Evolutionary conservation across 2,329 filamentous ascomycete genomes (phyloP), one percentile per base, ranked within the genome.

Genomic region (Arthroderma sp.): DNA sequence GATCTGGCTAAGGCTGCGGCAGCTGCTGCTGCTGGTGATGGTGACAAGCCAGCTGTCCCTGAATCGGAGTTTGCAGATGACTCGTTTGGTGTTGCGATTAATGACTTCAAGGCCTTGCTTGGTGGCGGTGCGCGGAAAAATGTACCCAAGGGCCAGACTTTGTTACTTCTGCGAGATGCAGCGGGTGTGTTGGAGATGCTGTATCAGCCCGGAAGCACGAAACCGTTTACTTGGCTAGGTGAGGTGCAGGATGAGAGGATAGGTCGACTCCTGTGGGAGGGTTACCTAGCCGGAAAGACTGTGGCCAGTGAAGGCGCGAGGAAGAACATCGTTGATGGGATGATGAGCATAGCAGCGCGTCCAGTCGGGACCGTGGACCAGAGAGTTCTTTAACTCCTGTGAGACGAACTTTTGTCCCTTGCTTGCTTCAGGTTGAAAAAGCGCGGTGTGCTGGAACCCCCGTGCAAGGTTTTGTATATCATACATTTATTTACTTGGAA

Each of bases 351-450:
- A 64, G 86, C 91, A 1, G 84, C 87, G 63, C 69, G 89, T 51
- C 91, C 91, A 0, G 77, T 94, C 10, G 89, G 88, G 1, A 94
- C 85, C 0, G 81, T 94, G 1, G 84, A 85, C 41, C 76, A 85
- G 32, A 85, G 85, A 67, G 83, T 94, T 40, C 36, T 36, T 8
- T 51, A 39, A 45, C 29, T 31, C 7, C 39, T 27, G 2, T 9
- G 22, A 8, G 3, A 39, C 32, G 9, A 9, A 3, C 2, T 36
- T 11, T 36, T n/a, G n/a, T n/a, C n/a, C n/a, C 11, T 29, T 32
- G 1, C 8, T 31, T 22, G 3, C 15, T 22, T 22, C 15, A 22
- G 1, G 15, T 22, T 22, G 15, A 22, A 22, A 22, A 22, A 22
- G 15, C 15, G 15, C 15, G 15, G 15, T 22, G 15, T 22, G 15